Evolutionary conservation across 2,329 filamentous ascomycete species (phyloP).

Genomic region (Talaromyces sp.): DNA sequence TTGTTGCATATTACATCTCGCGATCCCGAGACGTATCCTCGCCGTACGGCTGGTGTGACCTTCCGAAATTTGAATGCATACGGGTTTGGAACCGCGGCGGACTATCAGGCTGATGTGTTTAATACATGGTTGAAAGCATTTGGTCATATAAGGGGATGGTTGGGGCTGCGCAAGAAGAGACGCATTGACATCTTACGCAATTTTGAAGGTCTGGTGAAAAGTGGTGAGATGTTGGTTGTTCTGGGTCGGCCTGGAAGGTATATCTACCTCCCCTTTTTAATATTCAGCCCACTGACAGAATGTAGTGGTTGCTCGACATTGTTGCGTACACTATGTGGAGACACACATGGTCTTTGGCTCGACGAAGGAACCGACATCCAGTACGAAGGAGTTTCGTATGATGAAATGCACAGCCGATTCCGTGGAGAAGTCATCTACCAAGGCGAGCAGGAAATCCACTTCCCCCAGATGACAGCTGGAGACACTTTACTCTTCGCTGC

Average conservation of each 20-base stretch:
- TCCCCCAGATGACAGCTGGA: constrained; percentile 72
- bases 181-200: constrained; percentile 61
- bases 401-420: constrained; percentile 39
- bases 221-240: constrained; percentile 57
- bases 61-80: constrained; percentile 46
- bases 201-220: constrained; percentile 62
- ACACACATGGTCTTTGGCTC: constrained; percentile 72
- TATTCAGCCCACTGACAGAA: neutral
- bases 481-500: constrained; percentile 78
- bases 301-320: constrained; percentile 66
- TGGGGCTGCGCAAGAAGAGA: constrained; percentile 36
- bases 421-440: constrained; percentile 18
- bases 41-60: constrained; percentile 38
- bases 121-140: constrained; percentile 37
- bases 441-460: constrained; percentile 62
- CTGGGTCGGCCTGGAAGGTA: constrained; percentile 47
- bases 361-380: constrained; percentile 69
- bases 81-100: constrained; percentile 41
- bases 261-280: neutral
- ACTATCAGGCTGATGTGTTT: constrained; percentile 46
- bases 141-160: constrained; percentile 29
- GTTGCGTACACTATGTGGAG: constrained; percentile 75
- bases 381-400: constrained; percentile 57
- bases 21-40: constrained; percentile 33
- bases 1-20: constrained; percentile 32